Evolutionary conservation across 306 rosid species (phyloP), one percentile per base, ranked within the genome.

Genomic region (Abrus pulchellus): DNA sequence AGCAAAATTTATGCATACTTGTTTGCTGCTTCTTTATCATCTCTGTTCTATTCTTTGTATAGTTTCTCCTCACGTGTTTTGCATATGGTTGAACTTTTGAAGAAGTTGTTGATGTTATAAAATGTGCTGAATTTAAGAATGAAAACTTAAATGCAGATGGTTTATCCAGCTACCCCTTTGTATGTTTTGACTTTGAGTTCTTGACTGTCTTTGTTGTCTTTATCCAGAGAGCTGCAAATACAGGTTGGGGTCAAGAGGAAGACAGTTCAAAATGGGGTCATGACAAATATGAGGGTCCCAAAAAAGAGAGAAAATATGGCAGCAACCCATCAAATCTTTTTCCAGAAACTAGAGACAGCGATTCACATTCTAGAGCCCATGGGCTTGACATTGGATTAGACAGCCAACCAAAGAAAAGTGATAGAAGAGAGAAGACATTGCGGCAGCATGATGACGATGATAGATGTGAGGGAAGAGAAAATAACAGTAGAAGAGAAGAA

Each of bases 191-290:
- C 49, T 49, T 59, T 38, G 13, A 50, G 72, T 55, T 85, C 30
- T 75, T 84, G 63, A 82, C 11, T 55, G 56, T 55, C 45, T 73
- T 72, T 77, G 36, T 64, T 82, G 27, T 77, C 75, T 76, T 74
- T 67, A 56, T 85, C 41, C 83, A 95, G 98, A 90, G 98, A 91
- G 97, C 96, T 91, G 94, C 98, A 60, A 91, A 95, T 84, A 93
- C 98, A 1, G 99, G 97, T 28, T 95, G 97, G 98, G 99, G 97
- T 47, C 86, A 72, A 12, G 87, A 90, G 44, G 90, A 86, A 77
- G 84, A 83, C 36, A 61, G 55, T 33, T 54, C 88, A 62, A 86
- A 79, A 66, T 88, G 98, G 98, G 94, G 89, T 40, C 87, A 84
- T 79, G 94, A 88, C 82, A 90, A 83, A 69, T 96, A 87, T 87